Conservation (phyloP, 176 grass and related monocot species). For the Oryza nivara region DNA sequence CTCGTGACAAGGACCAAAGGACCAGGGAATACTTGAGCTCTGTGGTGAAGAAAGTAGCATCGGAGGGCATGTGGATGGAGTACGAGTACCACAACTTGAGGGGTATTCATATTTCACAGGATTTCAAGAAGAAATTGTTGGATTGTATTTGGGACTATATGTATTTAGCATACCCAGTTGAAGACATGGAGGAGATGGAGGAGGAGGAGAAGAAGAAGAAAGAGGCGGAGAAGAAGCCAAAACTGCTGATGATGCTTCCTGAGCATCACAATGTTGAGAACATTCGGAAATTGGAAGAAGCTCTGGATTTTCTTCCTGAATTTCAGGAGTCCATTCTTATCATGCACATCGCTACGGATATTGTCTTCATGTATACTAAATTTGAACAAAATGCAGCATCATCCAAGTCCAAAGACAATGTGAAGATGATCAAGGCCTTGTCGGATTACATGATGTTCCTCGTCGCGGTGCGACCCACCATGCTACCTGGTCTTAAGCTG, state of each 20-base stretch:
- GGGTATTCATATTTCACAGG: not conserved
- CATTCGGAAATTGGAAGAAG: not conserved
- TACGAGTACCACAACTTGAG: not conserved
- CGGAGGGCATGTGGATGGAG: not conserved
- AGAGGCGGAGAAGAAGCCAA: not conserved
- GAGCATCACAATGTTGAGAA: too few relatives aligned
- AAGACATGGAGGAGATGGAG: too few relatives aligned
- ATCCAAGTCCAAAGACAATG: not conserved
- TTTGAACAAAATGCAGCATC: not conserved
- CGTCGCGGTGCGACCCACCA: not conserved
- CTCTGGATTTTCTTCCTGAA: not conserved
- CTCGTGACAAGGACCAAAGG: not conserved
- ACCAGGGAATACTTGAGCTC: not conserved
- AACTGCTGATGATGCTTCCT: accelerated
- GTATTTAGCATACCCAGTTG: not conserved
- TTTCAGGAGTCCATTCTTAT: not conserved
- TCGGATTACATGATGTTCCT: conserved; percentile 17
- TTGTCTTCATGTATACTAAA: not conserved
- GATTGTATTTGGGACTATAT: not conserved
- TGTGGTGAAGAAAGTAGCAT: not conserved
- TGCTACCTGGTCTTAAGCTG: not conserved
- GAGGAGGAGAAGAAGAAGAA: not conserved
- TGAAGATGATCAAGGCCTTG: not conserved
- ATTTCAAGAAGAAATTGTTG: not conserved
- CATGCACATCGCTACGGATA: not conserved